phyloP scores from a whole-genome alignment of 2,329 filamentous ascomycete genomes.

The Neurospora crassa region DNA sequence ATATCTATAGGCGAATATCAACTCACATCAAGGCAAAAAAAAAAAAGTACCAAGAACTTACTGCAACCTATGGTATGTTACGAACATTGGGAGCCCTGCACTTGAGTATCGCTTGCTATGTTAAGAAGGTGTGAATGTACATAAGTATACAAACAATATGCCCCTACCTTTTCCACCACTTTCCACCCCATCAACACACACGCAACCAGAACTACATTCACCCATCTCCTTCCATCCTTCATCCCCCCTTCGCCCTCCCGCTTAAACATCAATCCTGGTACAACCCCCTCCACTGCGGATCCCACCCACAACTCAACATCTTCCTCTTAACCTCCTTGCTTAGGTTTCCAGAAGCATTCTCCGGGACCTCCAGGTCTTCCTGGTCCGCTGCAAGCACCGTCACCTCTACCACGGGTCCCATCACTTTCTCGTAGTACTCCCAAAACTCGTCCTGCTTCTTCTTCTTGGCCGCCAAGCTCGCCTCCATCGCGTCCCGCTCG shows the following conservation, averaged over 20 bases:
- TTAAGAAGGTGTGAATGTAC: not conserved
- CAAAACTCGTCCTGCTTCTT: slow-evolving; percentile 10
- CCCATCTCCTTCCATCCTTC: not conserved
- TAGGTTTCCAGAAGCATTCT: not conserved
- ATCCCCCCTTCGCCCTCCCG: not conserved
- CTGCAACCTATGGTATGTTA: not conserved
- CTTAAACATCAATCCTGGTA: not conserved
- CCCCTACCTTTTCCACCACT: not conserved
- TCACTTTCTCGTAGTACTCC: slow-evolving; percentile 12
- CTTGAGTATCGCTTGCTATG: not conserved
- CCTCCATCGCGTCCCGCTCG: slow-evolving; percentile 14
- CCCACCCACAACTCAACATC: not conserved
- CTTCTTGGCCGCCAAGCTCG: slow-evolving; percentile 6
- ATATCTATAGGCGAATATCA: too few species aligned
- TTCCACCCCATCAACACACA: not conserved
- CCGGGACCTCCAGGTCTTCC: not conserved
- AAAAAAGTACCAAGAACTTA: not conserved
- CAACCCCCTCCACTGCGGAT: not conserved
- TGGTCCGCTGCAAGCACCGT: not conserved
- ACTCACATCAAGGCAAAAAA: not conserved
- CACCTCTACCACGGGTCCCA: not conserved
- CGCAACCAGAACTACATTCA: not conserved
- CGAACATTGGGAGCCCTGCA: not conserved
- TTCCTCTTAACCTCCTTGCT: not conserved
- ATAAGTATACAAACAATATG: not conserved